Evolutionary conservation across 2,329 filamentous ascomycete genomes (phyloP), one percentile per base, ranked within the genome.

Genomic region (Penicillium sclerotiorum): DNA sequence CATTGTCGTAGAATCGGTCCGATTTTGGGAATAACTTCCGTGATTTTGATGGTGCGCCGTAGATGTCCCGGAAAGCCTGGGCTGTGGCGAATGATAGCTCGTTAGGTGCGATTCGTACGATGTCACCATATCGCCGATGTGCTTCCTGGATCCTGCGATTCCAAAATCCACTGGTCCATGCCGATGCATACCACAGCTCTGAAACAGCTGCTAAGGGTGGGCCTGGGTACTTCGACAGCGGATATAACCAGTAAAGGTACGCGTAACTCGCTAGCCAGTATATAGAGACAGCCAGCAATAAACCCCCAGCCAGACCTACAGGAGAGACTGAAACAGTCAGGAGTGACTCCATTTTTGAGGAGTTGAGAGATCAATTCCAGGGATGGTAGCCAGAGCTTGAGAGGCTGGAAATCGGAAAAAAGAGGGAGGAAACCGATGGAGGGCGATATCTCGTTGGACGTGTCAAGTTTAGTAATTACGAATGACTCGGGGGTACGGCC

Each of bases 61-160:
- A 45, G 15, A 45, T 45, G 15, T 45, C 42, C 11, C 30, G 30
- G n/a, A n/a, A 27, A 12, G 42, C 28, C 4, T 45, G 17, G 4
- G 32, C 18, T 8, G 20, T 36, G 4, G 20, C 18, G n/a, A 45
- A 45, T 4, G 32, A 36, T 8, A 45, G 18, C 30, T 45, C 42
- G 15, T 45, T 36, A 11, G 42, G 42, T 12, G 30, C 42, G 32
- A 45, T 36, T 9, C 42, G 28, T 8, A 45, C 21, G 8, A 45
- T 25, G 7, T 45, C 42, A 20, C 42, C 42, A 11, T 38, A 38
- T 38, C 17, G 8, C 8, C 25, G 12, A 45, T 45, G 28, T 13
- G 15, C 17, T 17, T 36, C 13, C 30, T 41, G 20, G 21, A 41
- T 25, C 11, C 17, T 28, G 9, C 23, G 38, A 13, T 20, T 41